A percentile compares a stretch with the other conserved stretches of the same genome.
phyloP scores from a whole-genome alignment of 2,329 filamentous ascomycete genomes.

The Colletotrichum musae region DNA sequence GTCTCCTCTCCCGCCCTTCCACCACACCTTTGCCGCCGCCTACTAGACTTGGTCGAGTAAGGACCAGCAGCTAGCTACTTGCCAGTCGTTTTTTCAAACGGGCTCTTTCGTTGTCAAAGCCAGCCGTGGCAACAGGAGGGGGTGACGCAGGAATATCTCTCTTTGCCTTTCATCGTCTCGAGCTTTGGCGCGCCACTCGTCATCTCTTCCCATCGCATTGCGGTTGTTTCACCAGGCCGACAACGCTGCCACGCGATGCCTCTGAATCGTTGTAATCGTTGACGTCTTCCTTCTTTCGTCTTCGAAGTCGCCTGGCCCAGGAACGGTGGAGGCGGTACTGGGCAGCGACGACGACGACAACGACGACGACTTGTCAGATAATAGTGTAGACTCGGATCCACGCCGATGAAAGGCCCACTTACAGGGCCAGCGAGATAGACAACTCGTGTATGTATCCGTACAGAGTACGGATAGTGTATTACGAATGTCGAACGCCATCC shows the following conservation, averaged over 20 bases:
- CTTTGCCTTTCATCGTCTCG: neutral
- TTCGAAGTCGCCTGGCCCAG: neutral
- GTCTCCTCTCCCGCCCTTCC: slow-evolving; percentile 19
- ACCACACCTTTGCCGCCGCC: slow-evolving; percentile 8
- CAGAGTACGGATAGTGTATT: too few relatives aligned
- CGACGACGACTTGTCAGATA: neutral
- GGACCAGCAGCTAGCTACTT: slow-evolving; percentile 1
- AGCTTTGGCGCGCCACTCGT: slow-evolving; percentile 23
- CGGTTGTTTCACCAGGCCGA: slow-evolving; percentile 11
- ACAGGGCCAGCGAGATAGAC: neutral
- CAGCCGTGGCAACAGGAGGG: slow-evolving; percentile 19
- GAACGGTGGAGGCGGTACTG: neutral
- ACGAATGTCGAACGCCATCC: neutral
- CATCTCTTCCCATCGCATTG: slow-evolving; percentile 18
- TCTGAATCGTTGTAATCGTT: neutral
- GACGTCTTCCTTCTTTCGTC: slow-evolving; percentile 4
- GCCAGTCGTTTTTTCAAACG: slow-evolving; percentile 22
- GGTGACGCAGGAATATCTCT: slow-evolving; percentile 4
- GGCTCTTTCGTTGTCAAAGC: slow-evolving; percentile 23
- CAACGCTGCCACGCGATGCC: neutral
- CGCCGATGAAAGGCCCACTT: slow-evolving; percentile 7
- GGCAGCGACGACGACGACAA: slow-evolving; percentile 16
- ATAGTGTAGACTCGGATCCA: neutral
- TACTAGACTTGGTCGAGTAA: slow-evolving; percentile 33
- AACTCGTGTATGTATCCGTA: neutral